These are phyloP conservation scores for Suillus subalutaceus DNA, from an alignment of 768 basidiomycete species.

Conservation along the genomic window DNA sequence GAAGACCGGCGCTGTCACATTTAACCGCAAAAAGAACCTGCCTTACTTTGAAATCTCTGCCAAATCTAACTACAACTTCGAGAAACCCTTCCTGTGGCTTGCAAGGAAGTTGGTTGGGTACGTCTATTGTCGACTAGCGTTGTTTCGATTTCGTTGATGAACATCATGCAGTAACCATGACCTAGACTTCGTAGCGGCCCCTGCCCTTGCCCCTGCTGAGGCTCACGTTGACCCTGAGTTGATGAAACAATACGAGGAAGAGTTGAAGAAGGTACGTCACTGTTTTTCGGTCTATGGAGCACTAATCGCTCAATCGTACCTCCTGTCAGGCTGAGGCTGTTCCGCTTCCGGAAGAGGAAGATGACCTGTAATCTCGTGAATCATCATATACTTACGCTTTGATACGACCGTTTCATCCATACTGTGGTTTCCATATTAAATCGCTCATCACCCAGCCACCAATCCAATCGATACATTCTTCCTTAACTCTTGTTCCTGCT, in stretches of 20 bases:
- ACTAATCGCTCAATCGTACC: slow-evolving; percentile 16
- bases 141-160: background rate
- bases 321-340: slow-evolving; percentile 74
- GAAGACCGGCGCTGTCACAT: slow-evolving; percentile 97
- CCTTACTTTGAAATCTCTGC: slow-evolving; percentile 99
- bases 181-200: slow-evolving; percentile 96
- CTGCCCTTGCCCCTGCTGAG: slow-evolving; percentile 93
- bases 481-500: slow-evolving; percentile 20
- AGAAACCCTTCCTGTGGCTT: slow-evolving; percentile 99
- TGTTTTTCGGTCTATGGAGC: slow-evolving; percentile 1
- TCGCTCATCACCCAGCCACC: slow-evolving; percentile 18
- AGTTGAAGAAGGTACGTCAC: slow-evolving; percentile 65
- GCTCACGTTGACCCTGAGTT: slow-evolving; percentile 78
- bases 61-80: slow-evolving; percentile 99
- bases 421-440: slow-evolving; percentile 25
- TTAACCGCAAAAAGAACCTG: slow-evolving; percentile 99
- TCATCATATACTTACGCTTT: slow-evolving; percentile 22
- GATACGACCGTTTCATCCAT: slow-evolving; percentile 23
- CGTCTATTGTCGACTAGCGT: slow-evolving; percentile 30
- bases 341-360: slow-evolving; percentile 98
- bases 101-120: slow-evolving; percentile 97
- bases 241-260: slow-evolving; percentile 78
- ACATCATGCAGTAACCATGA: slow-evolving; percentile 61
- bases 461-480: slow-evolving; percentile 13
- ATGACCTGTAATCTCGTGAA: slow-evolving; percentile 61